Evolutionary conservation across 768 basidiomycete genomes (phyloP), one percentile per base, ranked within the genome.

Genomic region (Chalciporus piperatus): DNA sequence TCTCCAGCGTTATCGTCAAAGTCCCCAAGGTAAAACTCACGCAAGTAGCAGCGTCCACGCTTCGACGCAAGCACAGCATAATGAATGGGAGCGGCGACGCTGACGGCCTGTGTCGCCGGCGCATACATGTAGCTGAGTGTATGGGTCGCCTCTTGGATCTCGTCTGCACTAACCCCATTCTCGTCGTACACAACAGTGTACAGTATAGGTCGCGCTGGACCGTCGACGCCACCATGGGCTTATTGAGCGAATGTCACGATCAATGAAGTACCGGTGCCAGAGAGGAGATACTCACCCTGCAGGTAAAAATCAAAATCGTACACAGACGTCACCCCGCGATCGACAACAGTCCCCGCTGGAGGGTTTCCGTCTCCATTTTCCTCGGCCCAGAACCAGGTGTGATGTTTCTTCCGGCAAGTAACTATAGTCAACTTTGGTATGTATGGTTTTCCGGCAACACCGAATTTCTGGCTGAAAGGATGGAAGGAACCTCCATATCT

Each of bases 261-360:
- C 19, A 13, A 16, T 23, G 35, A 6, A 19, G 1, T 13, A n/a
- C 27, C 16, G 11, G 19, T 20, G 5, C 13, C 3, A 32, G 4
- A 40, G 13, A 19, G 13, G 28, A n/a, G 6, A 47, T 50, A n/a
- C 27, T 27, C 42, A 62, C 65, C 65, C 56, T 77, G 77, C 9
- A 79, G 61, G 66, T 72, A 79, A 63, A 79, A 79, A 57, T 79
- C 77, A 42, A 70, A 77, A n/a, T 72, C 70, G 57, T 75, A 77
- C 37, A 76, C 67, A 2, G 72, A 70, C 0, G 77, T 76, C 14
- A 78, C 67, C 22, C 75, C 78, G 10, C 71, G 66, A 58, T 79
- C 78, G 49, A 79, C 77, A 39, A 79, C 72, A 12, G 78, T 77
- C 8, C 77, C 77, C 1, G 76, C 71, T 42, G 52, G 65, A 7